Percentiles rank a stretch among this genome's conserved stretches.
Evolutionary conservation across 306 rosid species (phyloP).

Genomic region (Vigna hirtella): DNA sequence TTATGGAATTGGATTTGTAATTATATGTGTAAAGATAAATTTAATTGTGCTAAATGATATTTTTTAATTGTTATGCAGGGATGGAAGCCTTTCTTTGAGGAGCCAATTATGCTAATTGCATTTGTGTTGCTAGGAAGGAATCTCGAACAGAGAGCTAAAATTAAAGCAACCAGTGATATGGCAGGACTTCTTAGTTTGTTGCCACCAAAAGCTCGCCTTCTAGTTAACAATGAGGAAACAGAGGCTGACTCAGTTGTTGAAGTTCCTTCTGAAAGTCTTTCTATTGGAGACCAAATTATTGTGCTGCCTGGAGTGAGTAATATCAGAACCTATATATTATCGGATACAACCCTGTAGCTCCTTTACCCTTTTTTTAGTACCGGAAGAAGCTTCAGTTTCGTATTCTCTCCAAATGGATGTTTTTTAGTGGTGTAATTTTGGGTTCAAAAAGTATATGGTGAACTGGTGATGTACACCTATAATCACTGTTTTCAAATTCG

Average conservation of each 20-base stretch:
- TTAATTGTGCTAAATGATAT: slow-evolving; percentile 37
- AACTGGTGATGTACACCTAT: slow-evolving; percentile 16
- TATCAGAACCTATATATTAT: slow-evolving; percentile 36
- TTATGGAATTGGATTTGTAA: slow-evolving; percentile 36
- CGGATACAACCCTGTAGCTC: slow-evolving; percentile 23
- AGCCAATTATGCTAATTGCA: slow-evolving; percentile 97
- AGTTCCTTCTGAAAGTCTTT: slow-evolving; percentile 88
- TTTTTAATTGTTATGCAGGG: slow-evolving; percentile 67
- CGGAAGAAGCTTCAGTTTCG: slow-evolving; percentile 20
- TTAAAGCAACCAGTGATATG: slow-evolving; percentile 98
- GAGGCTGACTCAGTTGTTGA: slow-evolving; percentile 71
- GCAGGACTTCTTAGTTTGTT: slow-evolving; percentile 88
- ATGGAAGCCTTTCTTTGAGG: slow-evolving; percentile 98
- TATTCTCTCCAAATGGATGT: not conserved
- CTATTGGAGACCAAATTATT: slow-evolving; percentile 83
- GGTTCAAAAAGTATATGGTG: slow-evolving; percentile 23
- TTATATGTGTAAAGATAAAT: slow-evolving; percentile 26
- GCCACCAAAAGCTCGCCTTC: slow-evolving; percentile 95
- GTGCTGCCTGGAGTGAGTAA: slow-evolving; percentile 91
- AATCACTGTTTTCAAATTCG: slow-evolving; percentile 31
- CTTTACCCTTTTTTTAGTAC: slow-evolving; percentile 27
- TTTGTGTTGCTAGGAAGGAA: slow-evolving; percentile 95
- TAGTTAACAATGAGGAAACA: slow-evolving; percentile 59
- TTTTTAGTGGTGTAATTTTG: slow-evolving; percentile 14
- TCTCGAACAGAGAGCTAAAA: slow-evolving; percentile 97